Evolutionary conservation across 1,284 basidiomycete species (phyloP), one percentile per base, ranked within the genome.

Genomic region (Neotropicomus parvogracilis): DNA sequence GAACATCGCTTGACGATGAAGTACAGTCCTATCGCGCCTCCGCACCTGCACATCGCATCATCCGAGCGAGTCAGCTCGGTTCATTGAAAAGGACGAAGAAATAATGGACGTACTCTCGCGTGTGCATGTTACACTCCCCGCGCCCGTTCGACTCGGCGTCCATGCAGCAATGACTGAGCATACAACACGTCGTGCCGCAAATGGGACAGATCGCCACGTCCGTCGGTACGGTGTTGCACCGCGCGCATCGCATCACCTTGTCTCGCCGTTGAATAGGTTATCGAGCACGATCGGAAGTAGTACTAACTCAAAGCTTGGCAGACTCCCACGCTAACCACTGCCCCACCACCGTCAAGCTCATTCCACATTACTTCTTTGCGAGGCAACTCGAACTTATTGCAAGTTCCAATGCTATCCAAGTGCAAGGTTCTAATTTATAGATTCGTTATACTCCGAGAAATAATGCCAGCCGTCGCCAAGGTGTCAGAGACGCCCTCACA

Each of bases 121-220:
- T 89, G 67, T 99, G 97, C 73, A 91, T 82, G 67, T 98, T 99
- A 69, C 95, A 98, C 66, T 99, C 97, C 72, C 74, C 89, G 68
- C 50, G 81, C 68, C 45, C 79, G 71, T 72, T 74, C 39, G 74
- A 68, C 35, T 91, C 86, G 20, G 72, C 61, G 58, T 94, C 90
- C 57, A 79, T 77, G 67, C 95, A 99, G 63, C 95, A 99, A 59
- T 95, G 88, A 55, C 90, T 91, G 63, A 95, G 91, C 70, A 95
- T 81, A 64, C 97, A 99, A 8, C 91, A 84, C 14, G 88, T 81
- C 37, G 83, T 76, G 1, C 95, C 95, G 59, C 97, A 99, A 43
- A 95, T 76, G 51, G 98, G 69, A 66, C 95, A 99, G 4, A 99
- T 81, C 0, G 94, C 95, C 8, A 91, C 91, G 59, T 92, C 91